Conservation (phyloP, 768 basidiomycete genomes). For the Russula earlei region DNA sequence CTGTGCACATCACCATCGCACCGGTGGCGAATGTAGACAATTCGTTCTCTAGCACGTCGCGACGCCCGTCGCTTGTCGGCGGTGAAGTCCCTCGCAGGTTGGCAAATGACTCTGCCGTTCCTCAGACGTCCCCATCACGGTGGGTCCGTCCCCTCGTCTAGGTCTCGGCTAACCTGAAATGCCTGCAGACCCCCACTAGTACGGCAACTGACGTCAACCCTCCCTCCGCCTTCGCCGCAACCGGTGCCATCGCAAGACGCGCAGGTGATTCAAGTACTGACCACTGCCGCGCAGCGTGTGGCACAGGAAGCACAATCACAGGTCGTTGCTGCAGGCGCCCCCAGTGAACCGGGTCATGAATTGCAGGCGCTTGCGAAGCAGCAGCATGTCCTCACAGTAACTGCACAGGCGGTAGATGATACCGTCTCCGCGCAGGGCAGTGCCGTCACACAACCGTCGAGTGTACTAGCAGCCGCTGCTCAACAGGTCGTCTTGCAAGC, state of each 20-base stretch:
- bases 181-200: constrained; percentile 18
- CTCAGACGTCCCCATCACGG: constrained; percentile 28
- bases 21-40: constrained; percentile 47
- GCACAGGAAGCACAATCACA: constrained; percentile 66
- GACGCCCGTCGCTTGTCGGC: constrained; percentile 40
- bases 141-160: constrained; percentile 20
- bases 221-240: constrained; percentile 24
- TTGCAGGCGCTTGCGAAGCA: constrained; percentile 69
- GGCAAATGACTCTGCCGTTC: constrained; percentile 31
- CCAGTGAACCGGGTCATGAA: constrained; percentile 37
- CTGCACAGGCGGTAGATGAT: constrained; percentile 68
- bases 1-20: constrained; percentile 63
- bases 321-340: constrained; percentile 41
- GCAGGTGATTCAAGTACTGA: constrained; percentile 69
- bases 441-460: constrained; percentile 37
- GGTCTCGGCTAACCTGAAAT: background rate
- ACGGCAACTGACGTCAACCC: constrained; percentile 25
- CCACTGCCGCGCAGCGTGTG: constrained; percentile 68
- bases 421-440: constrained; percentile 44
- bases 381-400: constrained; percentile 63
- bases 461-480: constrained; percentile 60
- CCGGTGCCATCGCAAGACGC: constrained; percentile 43
- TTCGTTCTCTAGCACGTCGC: constrained; percentile 31
- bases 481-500: constrained; percentile 78
- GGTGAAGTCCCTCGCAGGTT: constrained; percentile 37